A percentile compares a stretch with the other conserved stretches of the same genome.
Conservation (phyloP, 1,284 basidiomycete species). For the Trametes sp. region DNA sequence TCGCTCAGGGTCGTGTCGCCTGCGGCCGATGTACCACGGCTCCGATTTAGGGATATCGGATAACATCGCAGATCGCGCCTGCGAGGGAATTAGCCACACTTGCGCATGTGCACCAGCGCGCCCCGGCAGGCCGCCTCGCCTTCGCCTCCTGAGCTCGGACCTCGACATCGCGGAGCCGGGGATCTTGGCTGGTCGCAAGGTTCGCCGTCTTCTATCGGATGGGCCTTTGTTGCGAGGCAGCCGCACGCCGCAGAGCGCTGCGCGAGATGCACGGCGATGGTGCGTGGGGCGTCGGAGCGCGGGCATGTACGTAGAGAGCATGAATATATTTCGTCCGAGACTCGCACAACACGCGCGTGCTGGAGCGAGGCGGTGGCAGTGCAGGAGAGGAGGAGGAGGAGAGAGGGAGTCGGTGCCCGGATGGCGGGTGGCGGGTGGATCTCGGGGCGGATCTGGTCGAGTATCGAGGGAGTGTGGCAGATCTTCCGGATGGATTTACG, state of each 20-base stretch:
- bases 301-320: too few relatives aligned
- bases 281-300: too few relatives aligned
- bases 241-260: background rate
- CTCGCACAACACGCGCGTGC: too few relatives aligned
- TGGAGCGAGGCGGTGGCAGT: too few relatives aligned
- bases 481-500: too few relatives aligned
- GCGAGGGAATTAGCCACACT: conserved; percentile 1
- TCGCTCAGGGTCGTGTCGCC: conserved; percentile 5
- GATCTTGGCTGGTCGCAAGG: background rate
- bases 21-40: background rate
- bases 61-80: conserved; percentile 17
- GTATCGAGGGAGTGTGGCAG: too few relatives aligned
- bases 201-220: background rate
- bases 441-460: too few relatives aligned
- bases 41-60: conserved; percentile 19
- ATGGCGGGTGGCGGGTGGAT: too few relatives aligned
- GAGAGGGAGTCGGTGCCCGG: too few relatives aligned
- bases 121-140: background rate
- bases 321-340: too few relatives aligned
- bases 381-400: too few relatives aligned
- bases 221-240: background rate
- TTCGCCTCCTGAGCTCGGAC: background rate
- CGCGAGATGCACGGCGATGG: background rate
- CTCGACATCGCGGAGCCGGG: conserved; percentile 2
- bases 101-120: background rate